These are phyloP conservation scores for Cutaneotrichosporon sp. DNA, from an alignment of 1,284 basidiomycete genomes.

Conservation along the genomic window DNA sequence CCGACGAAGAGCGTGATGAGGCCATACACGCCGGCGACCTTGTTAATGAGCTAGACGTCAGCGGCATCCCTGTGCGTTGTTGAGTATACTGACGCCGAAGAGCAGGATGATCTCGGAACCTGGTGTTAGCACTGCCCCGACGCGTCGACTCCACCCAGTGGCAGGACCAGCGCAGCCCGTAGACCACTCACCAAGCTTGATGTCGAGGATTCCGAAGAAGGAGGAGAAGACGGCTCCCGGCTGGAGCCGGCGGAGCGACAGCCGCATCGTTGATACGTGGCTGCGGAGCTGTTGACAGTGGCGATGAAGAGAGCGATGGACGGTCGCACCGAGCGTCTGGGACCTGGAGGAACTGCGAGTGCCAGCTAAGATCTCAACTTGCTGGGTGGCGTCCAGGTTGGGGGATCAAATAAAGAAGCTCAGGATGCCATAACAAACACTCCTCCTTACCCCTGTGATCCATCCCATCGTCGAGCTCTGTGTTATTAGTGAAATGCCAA, in stretches of 20 bases:
- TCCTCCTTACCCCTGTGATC: too few relatives aligned
- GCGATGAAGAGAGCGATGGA: too few relatives aligned
- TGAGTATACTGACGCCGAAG: constrained; percentile 63
- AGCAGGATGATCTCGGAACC: constrained; percentile 72
- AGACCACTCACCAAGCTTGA: constrained; percentile 65
- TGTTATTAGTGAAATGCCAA: too few relatives aligned
- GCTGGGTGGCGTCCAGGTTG: too few relatives aligned
- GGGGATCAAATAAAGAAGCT: too few relatives aligned
- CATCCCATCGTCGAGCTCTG: too few relatives aligned
- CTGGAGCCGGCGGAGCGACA: constrained; percentile 28
- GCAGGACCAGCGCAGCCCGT: neutral
- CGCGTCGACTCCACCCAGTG: neutral
- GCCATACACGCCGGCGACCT: constrained; percentile 95
- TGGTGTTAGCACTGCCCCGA: constrained; percentile 15
- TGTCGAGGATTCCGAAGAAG: constrained; percentile 75
- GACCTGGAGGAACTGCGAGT: too few relatives aligned
- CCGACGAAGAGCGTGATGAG: constrained; percentile 85
- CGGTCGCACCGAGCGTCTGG: too few relatives aligned
- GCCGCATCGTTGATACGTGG: constrained; percentile 32
- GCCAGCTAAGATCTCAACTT: too few relatives aligned
- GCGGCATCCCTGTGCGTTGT: neutral
- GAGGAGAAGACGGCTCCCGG: constrained; percentile 58
- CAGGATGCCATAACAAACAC: too few relatives aligned
- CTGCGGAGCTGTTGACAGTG: too few relatives aligned
- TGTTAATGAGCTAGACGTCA: constrained; percentile 74